Base-by-base conservation (phyloP, 495 filamentous ascomycete species). In the Hamigera avellanea region DNA sequence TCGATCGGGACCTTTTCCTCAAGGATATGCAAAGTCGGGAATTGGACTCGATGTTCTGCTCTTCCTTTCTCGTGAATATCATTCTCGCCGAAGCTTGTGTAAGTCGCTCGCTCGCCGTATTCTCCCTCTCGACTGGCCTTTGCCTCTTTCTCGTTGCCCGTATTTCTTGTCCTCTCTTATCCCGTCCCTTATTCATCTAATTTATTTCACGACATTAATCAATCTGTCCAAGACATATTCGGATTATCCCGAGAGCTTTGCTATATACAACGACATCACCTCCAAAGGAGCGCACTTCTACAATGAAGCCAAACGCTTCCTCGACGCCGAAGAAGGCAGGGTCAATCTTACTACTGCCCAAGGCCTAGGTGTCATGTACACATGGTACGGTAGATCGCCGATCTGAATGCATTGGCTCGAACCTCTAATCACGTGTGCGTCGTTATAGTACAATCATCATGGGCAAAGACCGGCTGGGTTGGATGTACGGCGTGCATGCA, bases 21-120 rank as follows among this genome's bases (percentile, higher is more conserved):
- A 33, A 44, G 8, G 59, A 61, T 36, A 61, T 66, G 49, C 39
- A 44, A 2, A 16, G 37, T 1, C 50, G 49, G 5, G 35, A 47
- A 1, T 21, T 51, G 7, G 33, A 46, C 4, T 49, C 45, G 1
- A 36, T 31, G 15, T 64, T 61, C 33, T 69, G 62, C 46, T 64
- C 65, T 2, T 48, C 62, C 0, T 52, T 66, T 29, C 53, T 69
- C 7, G 61, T 69, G 15, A 67, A 69, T 32, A 46, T 45, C n/a
- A 50, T 69, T 33, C 53, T 64, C 19, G 54, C 60, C 7, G 41
- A 50, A 10, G 56, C 59, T 21, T 58, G 56, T 40, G 57, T 63
- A 35, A 46, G 59, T 44, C 14, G 28, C 5, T 30, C n/a, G 4
- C 4, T 23, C 5, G 9, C 9, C 5, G 9, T 23, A 9, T 5